Conservation (phyloP, 164 flowering plant genomes). For the Vitis rotundifolia region DNA sequence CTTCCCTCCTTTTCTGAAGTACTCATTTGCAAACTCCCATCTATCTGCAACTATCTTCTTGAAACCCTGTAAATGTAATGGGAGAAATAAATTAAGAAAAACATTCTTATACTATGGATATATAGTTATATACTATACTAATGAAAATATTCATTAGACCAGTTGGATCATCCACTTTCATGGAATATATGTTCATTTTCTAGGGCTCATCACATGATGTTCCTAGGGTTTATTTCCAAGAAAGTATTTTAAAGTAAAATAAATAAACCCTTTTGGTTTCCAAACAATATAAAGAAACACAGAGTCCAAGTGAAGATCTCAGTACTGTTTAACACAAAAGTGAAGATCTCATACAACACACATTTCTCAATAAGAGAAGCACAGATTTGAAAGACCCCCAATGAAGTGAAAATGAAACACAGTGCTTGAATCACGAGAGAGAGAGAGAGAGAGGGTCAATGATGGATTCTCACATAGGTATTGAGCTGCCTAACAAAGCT, state of each 20-base stretch:
- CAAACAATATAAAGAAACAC: too few relatives aligned
- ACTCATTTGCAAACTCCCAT: slow-evolving; percentile 69
- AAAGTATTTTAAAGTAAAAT: too few relatives aligned
- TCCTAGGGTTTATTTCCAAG: too few relatives aligned
- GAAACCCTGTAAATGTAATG: slow-evolving; percentile 40
- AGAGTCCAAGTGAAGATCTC: too few relatives aligned
- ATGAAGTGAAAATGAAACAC: not conserved
- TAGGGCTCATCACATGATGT: too few relatives aligned
- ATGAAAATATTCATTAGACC: not conserved
- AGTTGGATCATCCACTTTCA: too few relatives aligned
- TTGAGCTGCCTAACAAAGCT: slow-evolving; percentile 71
- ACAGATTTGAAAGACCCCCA: not conserved
- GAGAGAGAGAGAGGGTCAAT: not conserved
- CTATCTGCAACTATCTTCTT: slow-evolving; percentile 57
- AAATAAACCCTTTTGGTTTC: too few relatives aligned
- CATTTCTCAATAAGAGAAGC: not conserved
- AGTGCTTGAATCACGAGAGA: not conserved
- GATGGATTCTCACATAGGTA: slow-evolving; percentile 42
- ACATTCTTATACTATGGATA: not conserved
- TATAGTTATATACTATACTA: not conserved
- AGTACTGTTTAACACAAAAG: not conserved
- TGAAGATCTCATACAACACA: slow-evolving; percentile 1
- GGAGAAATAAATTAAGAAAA: not conserved
- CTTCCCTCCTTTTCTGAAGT: slow-evolving; percentile 50
- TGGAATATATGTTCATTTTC: too few relatives aligned